These are phyloP conservation scores for Isatis tinctoria DNA, from an alignment of 345 rosid species.

Conservation along the genomic window DNA sequence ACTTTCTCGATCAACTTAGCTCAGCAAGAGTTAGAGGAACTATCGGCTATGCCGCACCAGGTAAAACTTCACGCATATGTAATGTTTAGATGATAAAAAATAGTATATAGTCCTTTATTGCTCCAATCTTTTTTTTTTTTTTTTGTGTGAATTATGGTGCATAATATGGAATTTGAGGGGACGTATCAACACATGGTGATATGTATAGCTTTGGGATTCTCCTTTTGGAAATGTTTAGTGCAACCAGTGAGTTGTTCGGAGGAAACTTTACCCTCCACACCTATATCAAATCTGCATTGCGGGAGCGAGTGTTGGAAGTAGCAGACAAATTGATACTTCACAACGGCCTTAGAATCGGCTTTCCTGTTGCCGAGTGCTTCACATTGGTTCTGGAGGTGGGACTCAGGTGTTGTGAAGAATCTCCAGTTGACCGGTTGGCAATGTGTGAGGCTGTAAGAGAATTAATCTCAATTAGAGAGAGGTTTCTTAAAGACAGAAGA, in stretches of 20 bases:
- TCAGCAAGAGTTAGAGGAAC: not conserved
- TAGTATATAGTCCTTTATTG: not conserved
- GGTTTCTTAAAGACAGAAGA: slow-evolving; percentile 8
- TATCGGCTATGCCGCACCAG: not conserved
- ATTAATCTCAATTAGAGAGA: slow-evolving; percentile 20
- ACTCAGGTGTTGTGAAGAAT: slow-evolving; percentile 30
- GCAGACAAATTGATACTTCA: slow-evolving; percentile 8
- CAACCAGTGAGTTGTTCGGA: slow-evolving; percentile 24
- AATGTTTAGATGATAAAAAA: not conserved
- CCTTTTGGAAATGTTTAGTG: slow-evolving; percentile 32
- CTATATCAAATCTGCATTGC: slow-evolving; percentile 15
- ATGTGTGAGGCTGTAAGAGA: slow-evolving; percentile 18
- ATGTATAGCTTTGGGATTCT: slow-evolving; percentile 34
- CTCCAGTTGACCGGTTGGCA: slow-evolving; percentile 5
- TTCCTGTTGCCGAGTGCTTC: slow-evolving; percentile 8
- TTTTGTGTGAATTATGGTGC: not conserved
- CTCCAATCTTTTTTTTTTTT: too few relatives aligned
- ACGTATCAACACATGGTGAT: slow-evolving; percentile 15
- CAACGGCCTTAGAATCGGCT: slow-evolving; percentile 4
- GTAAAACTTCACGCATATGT: not conserved
- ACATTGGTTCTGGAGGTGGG: slow-evolving; percentile 18
- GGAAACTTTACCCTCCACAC: slow-evolving; percentile 24
- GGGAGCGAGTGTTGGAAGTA: not conserved
- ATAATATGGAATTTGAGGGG: slow-evolving; percentile 2
- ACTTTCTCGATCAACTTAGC: not conserved